Percentiles rank a stretch among this genome's conserved stretches.
Conservation (phyloP, 352 stramenopile species). For the Pythium angustatum region DNA sequence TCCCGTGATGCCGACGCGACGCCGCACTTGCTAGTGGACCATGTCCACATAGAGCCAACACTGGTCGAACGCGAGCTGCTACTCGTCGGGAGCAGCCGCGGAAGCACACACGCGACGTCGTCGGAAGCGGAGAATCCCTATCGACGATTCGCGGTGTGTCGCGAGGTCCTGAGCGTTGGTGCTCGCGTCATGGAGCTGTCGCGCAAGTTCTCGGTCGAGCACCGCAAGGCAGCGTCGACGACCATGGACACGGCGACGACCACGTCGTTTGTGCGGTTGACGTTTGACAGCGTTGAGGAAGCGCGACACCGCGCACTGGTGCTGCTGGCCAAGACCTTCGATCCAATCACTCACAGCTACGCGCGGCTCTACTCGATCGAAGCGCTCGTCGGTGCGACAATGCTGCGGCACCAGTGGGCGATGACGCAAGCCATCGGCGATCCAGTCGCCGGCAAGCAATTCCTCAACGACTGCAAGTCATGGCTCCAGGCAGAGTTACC, state of each 20-base stretch:
- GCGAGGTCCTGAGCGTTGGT: constrained; percentile 38
- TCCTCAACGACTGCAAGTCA: constrained; percentile 18
- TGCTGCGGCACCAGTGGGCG: constrained; percentile 71
- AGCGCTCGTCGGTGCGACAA: constrained; percentile 44
- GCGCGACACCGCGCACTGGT: constrained; percentile 64
- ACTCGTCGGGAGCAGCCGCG: constrained; percentile 25
- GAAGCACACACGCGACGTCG: constrained; percentile 3
- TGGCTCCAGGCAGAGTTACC: constrained; percentile 56
- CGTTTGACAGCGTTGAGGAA: constrained; percentile 71
- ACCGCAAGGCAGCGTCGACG: constrained; percentile 30
- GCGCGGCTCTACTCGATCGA: constrained; percentile 66
- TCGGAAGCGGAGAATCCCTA: constrained; percentile 43
- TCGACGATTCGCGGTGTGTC: constrained; percentile 38
- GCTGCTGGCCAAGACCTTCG: constrained; percentile 76
- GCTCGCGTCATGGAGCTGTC: constrained; percentile 49
- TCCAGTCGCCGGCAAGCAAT: constrained; percentile 20
- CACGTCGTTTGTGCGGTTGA: constrained; percentile 66
- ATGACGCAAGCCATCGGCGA: constrained; percentile 45
- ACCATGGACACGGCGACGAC: constrained; percentile 24
- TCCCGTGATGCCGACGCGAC: constrained; percentile 56
- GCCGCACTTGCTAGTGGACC: constrained; percentile 49
- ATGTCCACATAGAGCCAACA: constrained; percentile 56
- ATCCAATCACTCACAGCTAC: constrained; percentile 56
- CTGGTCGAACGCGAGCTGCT: constrained; percentile 66
- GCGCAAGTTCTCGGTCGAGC: constrained; percentile 34